Evolutionary conservation across 805 yeast genomes (phyloP).

Genomic region (Groenewaldozyma salmanticensis): DNA sequence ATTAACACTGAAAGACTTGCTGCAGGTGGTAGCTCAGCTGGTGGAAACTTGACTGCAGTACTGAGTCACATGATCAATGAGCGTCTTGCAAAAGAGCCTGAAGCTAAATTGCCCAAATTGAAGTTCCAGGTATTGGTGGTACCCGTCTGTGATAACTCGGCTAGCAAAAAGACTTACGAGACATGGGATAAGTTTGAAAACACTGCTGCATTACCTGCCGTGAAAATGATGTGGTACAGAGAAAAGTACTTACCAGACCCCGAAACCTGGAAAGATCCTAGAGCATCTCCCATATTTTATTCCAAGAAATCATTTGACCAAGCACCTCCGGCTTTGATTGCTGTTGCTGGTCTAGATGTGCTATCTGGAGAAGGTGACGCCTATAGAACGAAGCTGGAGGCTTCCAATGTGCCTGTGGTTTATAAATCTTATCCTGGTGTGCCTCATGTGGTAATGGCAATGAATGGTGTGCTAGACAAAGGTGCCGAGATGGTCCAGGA

Average conservation of each 20-base stretch:
- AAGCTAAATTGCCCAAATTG: conserved; percentile 27
- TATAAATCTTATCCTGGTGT: conserved; percentile 31
- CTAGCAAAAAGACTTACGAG: conserved; percentile 27
- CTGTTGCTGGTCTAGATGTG: conserved; percentile 33
- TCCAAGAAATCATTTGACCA: conserved; percentile 31
- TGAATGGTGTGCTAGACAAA: conserved; percentile 30
- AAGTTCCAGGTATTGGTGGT: conserved; percentile 35
- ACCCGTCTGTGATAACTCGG: conserved; percentile 19
- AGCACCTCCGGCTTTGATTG: conserved; percentile 23
- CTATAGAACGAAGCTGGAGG: conserved; percentile 31
- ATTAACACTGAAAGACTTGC: conserved; percentile 24
- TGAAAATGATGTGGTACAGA: conserved; percentile 40
- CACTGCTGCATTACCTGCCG: conserved; percentile 35
- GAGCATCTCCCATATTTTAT: conserved; percentile 36
- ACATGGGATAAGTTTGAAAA: conserved; percentile 27
- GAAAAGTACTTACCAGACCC: conserved; percentile 33
- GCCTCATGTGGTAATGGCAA: conserved; percentile 41
- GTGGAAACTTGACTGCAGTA: conserved; percentile 26
- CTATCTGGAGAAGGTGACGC: conserved; percentile 38
- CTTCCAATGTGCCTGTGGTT: conserved; percentile 27
- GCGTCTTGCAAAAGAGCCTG: no score
- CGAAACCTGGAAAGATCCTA: conserved; percentile 24
- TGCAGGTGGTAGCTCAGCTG: conserved; percentile 40
- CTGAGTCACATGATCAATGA: conserved; percentile 23
- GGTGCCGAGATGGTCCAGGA: conserved; percentile 9